Conservation (phyloP, 2,329 filamentous ascomycete species). For the Sporothrix humicola region DNA sequence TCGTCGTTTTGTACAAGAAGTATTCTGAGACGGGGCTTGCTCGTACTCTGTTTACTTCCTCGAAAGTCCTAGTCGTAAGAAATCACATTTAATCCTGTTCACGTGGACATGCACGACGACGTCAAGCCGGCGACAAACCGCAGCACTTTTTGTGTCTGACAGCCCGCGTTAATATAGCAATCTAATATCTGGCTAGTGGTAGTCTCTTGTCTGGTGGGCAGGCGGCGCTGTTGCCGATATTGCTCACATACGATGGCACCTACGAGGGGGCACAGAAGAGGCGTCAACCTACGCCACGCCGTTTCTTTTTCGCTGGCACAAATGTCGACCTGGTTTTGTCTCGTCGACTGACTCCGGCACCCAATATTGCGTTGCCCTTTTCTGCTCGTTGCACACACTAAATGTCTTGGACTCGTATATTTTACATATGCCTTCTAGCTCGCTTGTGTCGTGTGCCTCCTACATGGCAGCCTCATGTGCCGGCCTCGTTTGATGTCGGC, state of each 20-base stretch:
- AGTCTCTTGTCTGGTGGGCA: constrained; percentile 2
- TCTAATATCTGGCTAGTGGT: background rate
- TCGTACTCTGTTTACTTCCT: background rate
- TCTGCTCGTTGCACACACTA: too few species aligned
- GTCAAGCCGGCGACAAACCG: constrained; percentile 20
- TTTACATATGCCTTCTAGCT: background rate
- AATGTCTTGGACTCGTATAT: constrained; percentile 18
- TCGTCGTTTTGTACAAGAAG: background rate
- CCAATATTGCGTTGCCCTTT: constrained; percentile 20
- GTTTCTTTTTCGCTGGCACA: background rate
- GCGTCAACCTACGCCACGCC: background rate
- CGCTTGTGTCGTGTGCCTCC: background rate
- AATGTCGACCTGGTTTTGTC: background rate
- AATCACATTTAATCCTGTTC: background rate
- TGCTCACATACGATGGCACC: background rate
- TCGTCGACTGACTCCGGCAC: background rate
- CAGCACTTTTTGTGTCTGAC: background rate
- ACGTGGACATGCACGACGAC: constrained; percentile 32
- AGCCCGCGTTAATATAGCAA: constrained; percentile 17
- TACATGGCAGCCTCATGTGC: background rate
- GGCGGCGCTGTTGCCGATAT: constrained; percentile 13
- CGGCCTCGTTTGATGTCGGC: background rate
- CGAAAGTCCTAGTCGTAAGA: background rate
- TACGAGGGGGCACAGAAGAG: constrained; percentile 3
- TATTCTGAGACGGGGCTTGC: background rate